A percentile compares a stretch with the other conserved stretches of the same genome.
These are phyloP conservation scores for Psilocybe tampanensis DNA, from an alignment of 768 basidiomycete species.

Conservation along the genomic window DNA sequence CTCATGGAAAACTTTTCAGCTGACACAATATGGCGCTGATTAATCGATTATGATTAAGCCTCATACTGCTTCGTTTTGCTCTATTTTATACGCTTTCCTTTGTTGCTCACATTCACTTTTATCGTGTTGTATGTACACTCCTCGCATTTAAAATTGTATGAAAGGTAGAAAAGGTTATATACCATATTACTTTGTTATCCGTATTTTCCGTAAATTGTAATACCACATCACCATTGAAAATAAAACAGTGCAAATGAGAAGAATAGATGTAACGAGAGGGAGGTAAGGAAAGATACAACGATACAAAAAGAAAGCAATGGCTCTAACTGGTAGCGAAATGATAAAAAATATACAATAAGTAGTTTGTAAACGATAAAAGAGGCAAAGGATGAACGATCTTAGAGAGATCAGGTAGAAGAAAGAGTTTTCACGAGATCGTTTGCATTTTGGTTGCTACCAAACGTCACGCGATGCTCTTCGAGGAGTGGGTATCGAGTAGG, in stretches of 20 bases:
- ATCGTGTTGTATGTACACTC: constrained; percentile 16
- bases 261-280: neutral
- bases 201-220: constrained; percentile 2
- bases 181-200: constrained; percentile 6
- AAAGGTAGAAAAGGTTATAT: constrained; percentile 8
- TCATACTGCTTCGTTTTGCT: neutral
- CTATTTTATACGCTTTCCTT: neutral
- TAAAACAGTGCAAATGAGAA: constrained; percentile 3
- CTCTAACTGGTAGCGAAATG: neutral
- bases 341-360: constrained; percentile 4
- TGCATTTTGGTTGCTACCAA: constrained; percentile 26
- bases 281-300: constrained; percentile 7
- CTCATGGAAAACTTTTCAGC: constrained; percentile 30
- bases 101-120: constrained; percentile 10
- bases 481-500: constrained; percentile 7
- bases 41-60: too few relatives aligned
- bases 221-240: neutral
- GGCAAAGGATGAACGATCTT: neutral
- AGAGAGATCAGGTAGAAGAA: constrained; percentile 10
- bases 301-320: constrained; percentile 3
- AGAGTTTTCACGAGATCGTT: constrained; percentile 22
- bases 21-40: constrained; percentile 62
- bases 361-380: too few relatives aligned
- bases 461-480: constrained; percentile 21
- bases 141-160: constrained; percentile 1